A percentile compares a stretch with the other conserved stretches of the same genome.
phyloP scores from a whole-genome alignment of 2,329 filamentous ascomycete genomes.

The Botrytis byssoidea region DNA sequence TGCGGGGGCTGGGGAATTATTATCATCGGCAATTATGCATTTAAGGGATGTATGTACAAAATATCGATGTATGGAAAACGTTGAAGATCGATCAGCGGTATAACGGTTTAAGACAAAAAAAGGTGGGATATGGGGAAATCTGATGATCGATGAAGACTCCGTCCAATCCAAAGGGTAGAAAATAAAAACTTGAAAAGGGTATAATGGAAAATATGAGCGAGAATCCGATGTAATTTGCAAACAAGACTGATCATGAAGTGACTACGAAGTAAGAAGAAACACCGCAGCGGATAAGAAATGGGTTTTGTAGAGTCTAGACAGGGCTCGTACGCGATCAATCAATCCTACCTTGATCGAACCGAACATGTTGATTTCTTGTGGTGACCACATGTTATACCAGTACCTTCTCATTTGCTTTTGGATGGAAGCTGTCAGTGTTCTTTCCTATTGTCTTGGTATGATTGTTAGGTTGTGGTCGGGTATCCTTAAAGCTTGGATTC shows the following conservation, averaged over 20 bases:
- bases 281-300: slow-evolving; percentile 12
- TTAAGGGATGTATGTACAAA: slow-evolving; percentile 11
- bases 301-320: not conserved
- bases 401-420: not conserved
- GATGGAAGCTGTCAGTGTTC: not conserved
- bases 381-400: not conserved
- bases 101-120: not conserved
- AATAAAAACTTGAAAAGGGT: not conserved
- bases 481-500: not conserved
- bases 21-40: slow-evolving; percentile 17
- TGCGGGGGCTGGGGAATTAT: slow-evolving; percentile 11
- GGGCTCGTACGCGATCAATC: not conserved
- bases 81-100: not conserved
- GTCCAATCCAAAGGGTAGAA: slow-evolving; percentile 1
- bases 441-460: slow-evolving; percentile 4
- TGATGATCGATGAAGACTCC: slow-evolving; percentile 13
- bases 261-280: not conserved
- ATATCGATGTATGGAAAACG: slow-evolving; percentile 5
- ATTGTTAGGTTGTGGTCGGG: slow-evolving; percentile 8
- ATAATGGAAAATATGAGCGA: not conserved
- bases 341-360: slow-evolving; percentile 7
- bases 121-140: slow-evolving; percentile 15
- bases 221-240: not conserved
- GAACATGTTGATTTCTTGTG: not conserved
- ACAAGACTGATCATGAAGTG: not conserved